A percentile compares a stretch with the other conserved stretches of the same genome.
Evolutionary conservation across 805 yeast genomes (phyloP).

Genomic region (Metschnikowia drakensbergensis): DNA sequence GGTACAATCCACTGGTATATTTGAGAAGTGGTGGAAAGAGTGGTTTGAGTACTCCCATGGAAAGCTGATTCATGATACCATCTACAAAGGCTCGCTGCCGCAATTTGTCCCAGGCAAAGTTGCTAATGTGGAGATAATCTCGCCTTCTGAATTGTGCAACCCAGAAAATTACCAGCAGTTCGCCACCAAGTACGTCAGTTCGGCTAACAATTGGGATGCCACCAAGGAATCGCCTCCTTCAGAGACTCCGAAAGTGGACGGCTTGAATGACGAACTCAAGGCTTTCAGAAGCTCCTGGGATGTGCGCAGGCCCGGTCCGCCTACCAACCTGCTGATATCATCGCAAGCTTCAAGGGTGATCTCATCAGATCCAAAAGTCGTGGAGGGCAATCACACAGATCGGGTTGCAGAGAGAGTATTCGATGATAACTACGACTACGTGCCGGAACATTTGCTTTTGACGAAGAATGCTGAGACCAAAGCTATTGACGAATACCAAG

Average conservation of each 20-base stretch:
- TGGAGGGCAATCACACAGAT: conserved; percentile 12
- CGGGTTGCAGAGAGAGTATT: conserved; percentile 31
- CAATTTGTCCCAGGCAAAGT: background rate
- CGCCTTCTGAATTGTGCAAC: conserved; percentile 26
- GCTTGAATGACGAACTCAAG: conserved; percentile 16
- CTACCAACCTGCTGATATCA: too few species aligned
- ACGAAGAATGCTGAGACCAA: conserved; percentile 1
- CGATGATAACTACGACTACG: conserved; percentile 25
- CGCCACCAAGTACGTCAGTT: conserved; percentile 1
- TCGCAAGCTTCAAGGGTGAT: background rate
- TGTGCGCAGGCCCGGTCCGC: background rate
- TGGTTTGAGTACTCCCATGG: conserved; percentile 33
- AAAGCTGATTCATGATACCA: conserved; percentile 21
- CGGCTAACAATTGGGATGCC: conserved; percentile 39
- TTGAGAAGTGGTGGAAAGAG: conserved; percentile 37
- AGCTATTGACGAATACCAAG: conserved; percentile 1
- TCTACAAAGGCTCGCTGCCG: background rate
- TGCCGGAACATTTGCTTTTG: conserved; percentile 25
- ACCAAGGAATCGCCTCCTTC: conserved; percentile 41
- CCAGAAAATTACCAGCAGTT: conserved; percentile 30
- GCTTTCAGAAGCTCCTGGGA: conserved; percentile 30
- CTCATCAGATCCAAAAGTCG: background rate
- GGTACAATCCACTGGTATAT: conserved; percentile 16
- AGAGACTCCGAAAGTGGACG: conserved; percentile 3
- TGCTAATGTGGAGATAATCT: background rate